Percentiles rank a stretch among this genome's conserved stretches.
phyloP scores from a whole-genome alignment of 306 rosid species.

The Parietaria judaica region DNA sequence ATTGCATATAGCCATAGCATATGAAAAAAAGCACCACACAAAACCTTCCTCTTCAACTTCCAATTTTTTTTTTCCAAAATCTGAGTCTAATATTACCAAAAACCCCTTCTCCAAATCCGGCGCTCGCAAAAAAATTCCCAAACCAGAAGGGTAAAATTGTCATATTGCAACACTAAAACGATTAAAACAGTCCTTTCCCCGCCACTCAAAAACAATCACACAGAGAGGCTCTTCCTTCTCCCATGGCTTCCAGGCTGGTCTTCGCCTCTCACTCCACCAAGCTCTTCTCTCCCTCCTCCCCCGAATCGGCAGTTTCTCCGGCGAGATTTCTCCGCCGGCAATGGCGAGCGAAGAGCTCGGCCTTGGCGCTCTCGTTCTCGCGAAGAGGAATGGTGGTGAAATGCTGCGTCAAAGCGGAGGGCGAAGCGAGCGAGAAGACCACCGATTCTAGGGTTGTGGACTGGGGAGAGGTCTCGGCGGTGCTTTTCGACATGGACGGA shows the following conservation, averaged over 20 bases:
- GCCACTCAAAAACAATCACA: conserved; percentile 23
- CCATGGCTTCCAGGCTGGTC: conserved; percentile 37
- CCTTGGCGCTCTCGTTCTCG: conserved; percentile 18
- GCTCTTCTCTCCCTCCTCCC: conserved; percentile 21
- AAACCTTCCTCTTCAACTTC: conserved; percentile 4
- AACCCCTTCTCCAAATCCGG: background rate
- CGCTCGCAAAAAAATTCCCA: no score
- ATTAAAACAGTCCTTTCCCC: conserved; percentile 14
- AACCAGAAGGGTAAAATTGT: conserved; percentile 15
- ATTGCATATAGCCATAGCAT: no score
- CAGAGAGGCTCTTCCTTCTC: background rate
- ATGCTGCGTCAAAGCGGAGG: conserved; percentile 56
- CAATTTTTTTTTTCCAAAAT: no score
- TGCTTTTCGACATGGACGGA: conserved; percentile 95
- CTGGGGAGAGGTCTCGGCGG: conserved; percentile 90
- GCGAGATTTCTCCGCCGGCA: conserved; percentile 34
- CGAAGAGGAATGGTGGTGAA: conserved; percentile 27
- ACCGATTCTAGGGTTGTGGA: conserved; percentile 28
- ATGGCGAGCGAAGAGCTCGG: conserved; percentile 32
- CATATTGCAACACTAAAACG: conserved; percentile 4
- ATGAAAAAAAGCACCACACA: background rate
- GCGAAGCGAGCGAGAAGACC: conserved; percentile 25
- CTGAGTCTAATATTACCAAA: conserved; percentile 3
- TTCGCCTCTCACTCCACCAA: conserved; percentile 25
- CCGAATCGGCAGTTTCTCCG: conserved; percentile 23